These are phyloP conservation scores for Phytophthora gonapodyides DNA, from an alignment of 352 stramenopile genomes.

Conservation along the genomic window DNA sequence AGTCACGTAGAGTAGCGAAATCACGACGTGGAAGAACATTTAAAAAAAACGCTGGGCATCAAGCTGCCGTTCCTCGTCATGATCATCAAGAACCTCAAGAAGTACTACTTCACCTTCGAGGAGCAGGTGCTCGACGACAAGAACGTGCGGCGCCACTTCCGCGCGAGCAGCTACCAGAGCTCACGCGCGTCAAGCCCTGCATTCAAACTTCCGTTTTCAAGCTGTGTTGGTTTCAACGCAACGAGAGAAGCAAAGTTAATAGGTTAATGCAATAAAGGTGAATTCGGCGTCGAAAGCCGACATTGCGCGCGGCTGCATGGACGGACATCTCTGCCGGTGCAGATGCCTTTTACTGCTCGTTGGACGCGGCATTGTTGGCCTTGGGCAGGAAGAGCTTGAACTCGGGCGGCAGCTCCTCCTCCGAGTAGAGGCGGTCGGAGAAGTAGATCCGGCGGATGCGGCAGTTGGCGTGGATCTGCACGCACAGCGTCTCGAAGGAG, in stretches of 20 bases:
- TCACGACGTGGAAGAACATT: no score
- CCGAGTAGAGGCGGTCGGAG: constrained; percentile 96
- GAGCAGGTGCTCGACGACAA: no score
- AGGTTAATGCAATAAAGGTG: constrained; percentile 7
- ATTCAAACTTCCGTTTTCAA: constrained; percentile 3
- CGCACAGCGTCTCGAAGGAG: constrained; percentile 97
- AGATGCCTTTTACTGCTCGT: constrained; percentile 51
- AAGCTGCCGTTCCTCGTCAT: no score
- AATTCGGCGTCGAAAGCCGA: constrained; percentile 3
- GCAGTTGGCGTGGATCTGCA: constrained; percentile 98
- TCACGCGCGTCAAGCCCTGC: no score
- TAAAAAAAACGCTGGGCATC: no score
- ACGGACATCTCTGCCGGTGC: constrained; percentile 37
- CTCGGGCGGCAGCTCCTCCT: constrained; percentile 96
- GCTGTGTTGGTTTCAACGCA: not conserved
- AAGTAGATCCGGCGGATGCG: constrained; percentile 98
- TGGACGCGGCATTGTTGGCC: constrained; percentile 55
- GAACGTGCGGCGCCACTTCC: no score
- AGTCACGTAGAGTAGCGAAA: no score
- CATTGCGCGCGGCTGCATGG: constrained; percentile 36
- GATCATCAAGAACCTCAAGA: no score
- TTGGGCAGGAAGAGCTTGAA: constrained; percentile 98
- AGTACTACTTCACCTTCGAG: no score
- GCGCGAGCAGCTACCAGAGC: no score
- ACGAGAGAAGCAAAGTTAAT: constrained; percentile 7